These are phyloP conservation scores for Pythium oligandrum DNA, from an alignment of 352 stramenopile species.

Conservation along the genomic window DNA sequence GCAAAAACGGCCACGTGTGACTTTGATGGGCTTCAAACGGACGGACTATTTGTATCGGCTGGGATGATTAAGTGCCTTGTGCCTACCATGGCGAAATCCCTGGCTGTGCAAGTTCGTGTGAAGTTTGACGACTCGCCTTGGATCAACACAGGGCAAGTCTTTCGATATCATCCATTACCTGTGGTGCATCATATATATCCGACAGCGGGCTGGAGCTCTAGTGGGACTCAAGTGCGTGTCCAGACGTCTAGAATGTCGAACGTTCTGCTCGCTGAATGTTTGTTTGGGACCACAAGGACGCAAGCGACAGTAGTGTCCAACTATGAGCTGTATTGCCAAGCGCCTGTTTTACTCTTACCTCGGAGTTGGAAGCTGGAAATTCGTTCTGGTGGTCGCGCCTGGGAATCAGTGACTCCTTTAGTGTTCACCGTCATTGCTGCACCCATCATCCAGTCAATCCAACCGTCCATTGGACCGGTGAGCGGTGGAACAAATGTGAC, in stretches of 20 bases:
- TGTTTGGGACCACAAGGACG: conserved; percentile 13
- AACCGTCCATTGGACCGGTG: conserved; percentile 11
- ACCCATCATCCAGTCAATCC: conserved; percentile 8
- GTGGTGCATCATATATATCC: conserved; percentile 10
- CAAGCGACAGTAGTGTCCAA: conserved; percentile 3
- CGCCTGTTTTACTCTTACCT: background rate
- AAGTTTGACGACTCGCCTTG: conserved; percentile 15
- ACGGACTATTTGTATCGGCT: background rate
- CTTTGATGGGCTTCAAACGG: background rate
- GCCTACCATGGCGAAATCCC: background rate
- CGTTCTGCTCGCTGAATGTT: conserved; percentile 7
- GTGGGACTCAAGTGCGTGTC: conserved; percentile 8
- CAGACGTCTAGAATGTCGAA: conserved; percentile 7
- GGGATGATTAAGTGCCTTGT: conserved; percentile 1
- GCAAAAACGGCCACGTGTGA: background rate
- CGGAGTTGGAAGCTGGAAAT: conserved; percentile 1
- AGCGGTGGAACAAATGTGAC: conserved; percentile 16
- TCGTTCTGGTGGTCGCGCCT: conserved; percentile 4
- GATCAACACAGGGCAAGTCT: conserved; percentile 7
- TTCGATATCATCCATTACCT: conserved; percentile 10
- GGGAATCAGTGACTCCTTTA: conserved; percentile 7
- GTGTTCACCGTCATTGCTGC: conserved; percentile 7
- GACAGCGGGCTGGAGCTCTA: conserved; percentile 10
- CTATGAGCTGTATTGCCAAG: conserved; percentile 7
- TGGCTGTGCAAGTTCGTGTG: background rate